A percentile compares a stretch with the other conserved stretches of the same genome.
These are phyloP conservation scores for Babesia bovis DNA, from an alignment of 169 alveolate species.

Conservation along the genomic window DNA sequence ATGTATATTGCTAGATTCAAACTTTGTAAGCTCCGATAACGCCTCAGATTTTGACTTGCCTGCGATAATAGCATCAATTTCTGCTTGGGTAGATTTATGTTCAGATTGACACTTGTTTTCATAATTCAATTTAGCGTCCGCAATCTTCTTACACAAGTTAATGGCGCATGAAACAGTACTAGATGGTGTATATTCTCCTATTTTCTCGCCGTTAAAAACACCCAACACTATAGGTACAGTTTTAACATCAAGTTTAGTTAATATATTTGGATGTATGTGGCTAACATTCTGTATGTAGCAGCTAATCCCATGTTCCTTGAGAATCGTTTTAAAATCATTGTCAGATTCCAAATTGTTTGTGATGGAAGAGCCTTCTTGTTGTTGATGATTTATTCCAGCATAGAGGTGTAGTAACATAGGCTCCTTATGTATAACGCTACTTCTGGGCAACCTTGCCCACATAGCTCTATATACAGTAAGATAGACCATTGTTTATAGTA, in stretches of 20 bases:
- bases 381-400: neutral
- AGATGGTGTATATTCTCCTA: constrained; percentile 22
- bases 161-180: neutral
- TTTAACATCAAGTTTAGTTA: constrained; percentile 26
- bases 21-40: neutral
- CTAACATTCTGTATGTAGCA: constrained; percentile 34
- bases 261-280: neutral
- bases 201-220: constrained; percentile 16
- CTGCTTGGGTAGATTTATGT: neutral
- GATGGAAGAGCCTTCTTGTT: neutral
- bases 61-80: neutral
- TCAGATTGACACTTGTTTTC: neutral
- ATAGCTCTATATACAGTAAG: neutral
- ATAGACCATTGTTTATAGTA: constrained; percentile 11
- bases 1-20: neutral
- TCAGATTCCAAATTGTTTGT: neutral
- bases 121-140: neutral
- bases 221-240: constrained; percentile 51
- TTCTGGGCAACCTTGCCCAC: constrained; percentile 25
- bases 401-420: constrained; percentile 16
- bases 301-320: constrained; percentile 16
- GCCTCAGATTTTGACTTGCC: neutral
- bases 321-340: neutral
- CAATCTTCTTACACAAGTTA: constrained; percentile 31
- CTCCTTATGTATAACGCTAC: neutral